Evolutionary conservation across 2,329 filamentous ascomycete species (phyloP).

Genomic region (Trichoderma koningii): DNA sequence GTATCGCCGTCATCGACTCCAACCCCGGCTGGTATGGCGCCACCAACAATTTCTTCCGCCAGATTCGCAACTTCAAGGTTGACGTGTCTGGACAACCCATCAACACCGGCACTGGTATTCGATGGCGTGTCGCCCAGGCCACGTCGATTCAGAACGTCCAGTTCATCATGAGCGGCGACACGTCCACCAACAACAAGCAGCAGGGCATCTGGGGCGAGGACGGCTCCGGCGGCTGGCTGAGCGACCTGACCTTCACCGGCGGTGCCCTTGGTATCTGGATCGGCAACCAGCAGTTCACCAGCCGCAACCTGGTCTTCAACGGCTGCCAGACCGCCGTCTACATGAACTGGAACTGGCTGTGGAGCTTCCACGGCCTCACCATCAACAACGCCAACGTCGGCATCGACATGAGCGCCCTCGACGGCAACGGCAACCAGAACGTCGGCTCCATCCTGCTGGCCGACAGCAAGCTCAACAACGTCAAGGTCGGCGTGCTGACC

Average conservation of each 20-base stretch:
- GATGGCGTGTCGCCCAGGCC: slow-evolving; percentile 85
- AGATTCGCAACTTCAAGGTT: slow-evolving; percentile 79
- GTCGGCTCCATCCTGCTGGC: slow-evolving; percentile 84
- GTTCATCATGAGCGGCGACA: slow-evolving; percentile 74
- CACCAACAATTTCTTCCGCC: slow-evolving; percentile 82
- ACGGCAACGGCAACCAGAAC: slow-evolving; percentile 60
- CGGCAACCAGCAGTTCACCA: slow-evolving; percentile 86
- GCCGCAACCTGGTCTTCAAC: slow-evolving; percentile 80
- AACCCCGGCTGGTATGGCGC: slow-evolving; percentile 89
- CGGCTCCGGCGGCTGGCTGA: slow-evolving; percentile 81
- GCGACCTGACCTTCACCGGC: slow-evolving; percentile 80
- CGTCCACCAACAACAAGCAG: slow-evolving; percentile 65
- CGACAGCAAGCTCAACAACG: slow-evolving; percentile 78
- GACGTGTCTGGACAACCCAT: slow-evolving; percentile 69
- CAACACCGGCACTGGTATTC: slow-evolving; percentile 67
- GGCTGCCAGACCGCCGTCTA: slow-evolving; percentile 79
- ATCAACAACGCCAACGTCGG: slow-evolving; percentile 77
- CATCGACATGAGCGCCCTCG: slow-evolving; percentile 69
- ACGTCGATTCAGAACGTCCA: slow-evolving; percentile 79
- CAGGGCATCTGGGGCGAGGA: slow-evolving; percentile 84
- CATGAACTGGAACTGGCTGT: slow-evolving; percentile 93
- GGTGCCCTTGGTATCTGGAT: slow-evolving; percentile 77
- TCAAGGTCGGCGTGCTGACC: slow-evolving; percentile 69
- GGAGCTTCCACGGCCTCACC: slow-evolving; percentile 73
- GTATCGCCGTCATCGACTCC: slow-evolving; percentile 86